Percentiles rank a stretch among this genome's conserved stretches.
These are phyloP conservation scores for Plectosphaerella cucumerina DNA, from an alignment of 2,329 filamentous ascomycete species.

Conservation along the genomic window DNA sequence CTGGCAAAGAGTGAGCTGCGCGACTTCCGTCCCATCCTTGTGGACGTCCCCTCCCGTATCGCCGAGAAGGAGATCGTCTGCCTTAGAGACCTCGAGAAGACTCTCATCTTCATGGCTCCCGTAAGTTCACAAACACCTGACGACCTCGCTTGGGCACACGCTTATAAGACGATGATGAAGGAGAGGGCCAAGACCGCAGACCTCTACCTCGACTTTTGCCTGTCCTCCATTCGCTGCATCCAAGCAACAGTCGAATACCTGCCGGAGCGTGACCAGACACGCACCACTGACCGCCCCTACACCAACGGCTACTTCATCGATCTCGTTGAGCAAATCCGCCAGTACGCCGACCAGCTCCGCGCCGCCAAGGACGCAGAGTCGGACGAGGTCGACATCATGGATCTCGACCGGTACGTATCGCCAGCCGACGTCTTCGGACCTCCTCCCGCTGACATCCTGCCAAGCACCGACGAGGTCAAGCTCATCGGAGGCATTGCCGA, in stretches of 20 bases:
- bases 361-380: constrained; percentile 65
- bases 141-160: constrained; percentile 55
- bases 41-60: constrained; percentile 75
- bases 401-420: constrained; percentile 51
- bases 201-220: constrained; percentile 81
- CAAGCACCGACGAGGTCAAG: constrained; percentile 63
- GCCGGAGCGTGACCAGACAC: constrained; percentile 79
- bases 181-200: constrained; percentile 68
- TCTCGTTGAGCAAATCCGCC: constrained; percentile 86
- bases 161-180: constrained; percentile 72
- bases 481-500: constrained; percentile 77
- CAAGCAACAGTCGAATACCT: constrained; percentile 85
- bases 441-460: constrained; percentile 2
- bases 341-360: constrained; percentile 82
- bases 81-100: constrained; percentile 92
- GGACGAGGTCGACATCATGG: constrained; percentile 49
- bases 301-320: constrained; percentile 97
- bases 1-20: constrained; percentile 69
- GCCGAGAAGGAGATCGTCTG: constrained; percentile 82
- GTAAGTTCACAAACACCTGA: constrained; percentile 68
- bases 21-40: constrained; percentile 75
- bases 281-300: constrained; percentile 83
- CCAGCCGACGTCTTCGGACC: constrained; percentile 1
- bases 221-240: constrained; percentile 84
- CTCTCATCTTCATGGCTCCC: constrained; percentile 82